phyloP scores from a whole-genome alignment of 1,284 basidiomycete species.

The Leccinum pachyderme region DNA sequence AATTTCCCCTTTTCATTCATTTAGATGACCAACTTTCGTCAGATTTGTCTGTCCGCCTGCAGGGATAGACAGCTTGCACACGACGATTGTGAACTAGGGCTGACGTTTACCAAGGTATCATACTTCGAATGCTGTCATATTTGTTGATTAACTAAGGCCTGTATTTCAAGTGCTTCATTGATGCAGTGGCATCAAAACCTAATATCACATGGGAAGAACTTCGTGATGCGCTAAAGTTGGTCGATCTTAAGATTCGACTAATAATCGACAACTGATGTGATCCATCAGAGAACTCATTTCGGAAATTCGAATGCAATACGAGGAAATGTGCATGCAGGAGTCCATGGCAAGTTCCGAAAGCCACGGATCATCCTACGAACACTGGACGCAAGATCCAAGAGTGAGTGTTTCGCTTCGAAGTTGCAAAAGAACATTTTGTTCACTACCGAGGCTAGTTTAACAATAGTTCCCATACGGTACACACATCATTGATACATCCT shows the following conservation, averaged over 20 bases:
- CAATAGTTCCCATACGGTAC: constrained; percentile 15
- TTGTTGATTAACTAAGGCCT: background rate
- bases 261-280: background rate
- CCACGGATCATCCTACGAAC: background rate
- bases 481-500: background rate
- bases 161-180: constrained; percentile 24
- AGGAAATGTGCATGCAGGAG: constrained; percentile 2
- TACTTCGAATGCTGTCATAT: background rate
- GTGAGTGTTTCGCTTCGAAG: constrained; percentile 13
- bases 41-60: constrained; percentile 34
- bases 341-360: background rate
- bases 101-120: constrained; percentile 30
- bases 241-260: background rate
- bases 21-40: background rate
- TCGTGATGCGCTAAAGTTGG: constrained; percentile 20
- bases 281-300: constrained; percentile 13
- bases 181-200: constrained; percentile 13
- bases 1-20: background rate
- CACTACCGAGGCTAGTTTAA: constrained; percentile 7
- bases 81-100: constrained; percentile 1
- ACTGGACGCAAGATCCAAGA: constrained; percentile 21
- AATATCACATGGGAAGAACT: constrained; percentile 24
- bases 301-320: constrained; percentile 16
- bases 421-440: background rate
- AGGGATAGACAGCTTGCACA: background rate